These are phyloP conservation scores for Pseudopediastrum boryanum DNA, from an alignment of 139 green algal genomes.

Conservation along the genomic window DNA sequence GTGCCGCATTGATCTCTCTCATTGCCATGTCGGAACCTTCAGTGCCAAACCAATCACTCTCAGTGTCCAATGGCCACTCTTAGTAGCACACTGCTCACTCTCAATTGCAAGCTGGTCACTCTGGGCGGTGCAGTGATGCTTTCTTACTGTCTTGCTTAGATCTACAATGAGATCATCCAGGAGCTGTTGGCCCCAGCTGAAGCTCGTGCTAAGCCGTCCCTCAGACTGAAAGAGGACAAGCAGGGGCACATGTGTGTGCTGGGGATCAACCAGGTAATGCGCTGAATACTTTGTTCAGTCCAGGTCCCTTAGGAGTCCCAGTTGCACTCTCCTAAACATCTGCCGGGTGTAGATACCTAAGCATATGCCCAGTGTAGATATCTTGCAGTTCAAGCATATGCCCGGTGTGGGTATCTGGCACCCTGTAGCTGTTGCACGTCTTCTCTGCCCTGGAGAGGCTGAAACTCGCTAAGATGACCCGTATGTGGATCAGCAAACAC, in stretches of 20 bases:
- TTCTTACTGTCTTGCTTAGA: conserved; percentile 36
- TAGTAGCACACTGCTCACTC: too few species aligned
- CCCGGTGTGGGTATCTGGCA: background rate
- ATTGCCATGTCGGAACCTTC: too few species aligned
- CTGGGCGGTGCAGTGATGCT: conserved; percentile 58
- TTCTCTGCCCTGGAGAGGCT: background rate
- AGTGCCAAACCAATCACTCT: too few species aligned
- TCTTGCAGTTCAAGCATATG: background rate
- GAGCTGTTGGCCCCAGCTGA: conserved; percentile 66
- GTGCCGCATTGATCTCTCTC: too few species aligned
- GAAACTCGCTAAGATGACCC: too few species aligned
- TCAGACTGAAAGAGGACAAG: conserved; percentile 66
- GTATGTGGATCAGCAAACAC: background rate
- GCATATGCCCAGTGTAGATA: background rate
- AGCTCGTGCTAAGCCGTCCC: conserved; percentile 13
- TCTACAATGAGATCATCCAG: conserved; percentile 84
- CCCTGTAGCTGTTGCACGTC: background rate
- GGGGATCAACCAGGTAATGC: background rate
- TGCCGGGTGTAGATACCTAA: background rate
- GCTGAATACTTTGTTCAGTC: background rate
- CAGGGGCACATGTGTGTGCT: conserved; percentile 12
- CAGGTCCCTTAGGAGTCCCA: background rate
- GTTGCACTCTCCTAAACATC: background rate
- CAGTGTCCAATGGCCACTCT: too few species aligned
- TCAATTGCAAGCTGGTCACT: too few species aligned